Percentiles rank a stretch among this genome's conserved stretches.
phyloP scores from a whole-genome alignment of 2,329 filamentous ascomycete genomes.

The Penicillium psychrosexuale region DNA sequence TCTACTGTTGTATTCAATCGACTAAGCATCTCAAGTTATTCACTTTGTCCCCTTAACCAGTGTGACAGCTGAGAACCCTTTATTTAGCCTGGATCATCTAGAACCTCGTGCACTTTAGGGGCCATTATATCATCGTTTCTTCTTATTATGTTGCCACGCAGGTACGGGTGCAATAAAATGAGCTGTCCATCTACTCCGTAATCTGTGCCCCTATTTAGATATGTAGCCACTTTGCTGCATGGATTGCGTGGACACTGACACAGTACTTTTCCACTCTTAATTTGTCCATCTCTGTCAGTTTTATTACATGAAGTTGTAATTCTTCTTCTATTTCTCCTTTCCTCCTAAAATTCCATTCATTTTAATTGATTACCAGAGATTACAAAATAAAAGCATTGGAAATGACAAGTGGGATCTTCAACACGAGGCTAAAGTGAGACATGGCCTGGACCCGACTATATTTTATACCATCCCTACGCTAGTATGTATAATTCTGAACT shows the following conservation, averaged over 20 bases:
- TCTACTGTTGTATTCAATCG: background rate
- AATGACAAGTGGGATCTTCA: background rate
- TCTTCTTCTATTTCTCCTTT: background rate
- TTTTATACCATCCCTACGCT: background rate
- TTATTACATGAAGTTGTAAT: background rate
- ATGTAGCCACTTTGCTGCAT: background rate
- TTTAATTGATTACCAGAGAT: background rate
- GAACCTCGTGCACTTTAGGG: background rate
- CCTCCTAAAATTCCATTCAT: background rate
- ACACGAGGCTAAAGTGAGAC: conserved; percentile 2
- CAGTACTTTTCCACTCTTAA: background rate
- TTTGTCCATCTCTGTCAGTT: background rate
- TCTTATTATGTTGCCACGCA: background rate
- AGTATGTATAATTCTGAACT: background rate
- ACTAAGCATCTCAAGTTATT: background rate
- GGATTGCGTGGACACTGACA: background rate
- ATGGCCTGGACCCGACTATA: background rate
- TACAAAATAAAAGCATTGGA: background rate
- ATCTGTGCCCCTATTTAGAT: background rate
- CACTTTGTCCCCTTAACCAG: background rate
- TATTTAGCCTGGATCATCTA: conserved; percentile 6
- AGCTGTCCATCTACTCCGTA: background rate
- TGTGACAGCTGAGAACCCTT: background rate
- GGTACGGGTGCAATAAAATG: background rate
- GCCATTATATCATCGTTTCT: background rate